Evolutionary conservation across 441 rosid species (phyloP).

Genomic region (Dalechampia spathulata): DNA sequence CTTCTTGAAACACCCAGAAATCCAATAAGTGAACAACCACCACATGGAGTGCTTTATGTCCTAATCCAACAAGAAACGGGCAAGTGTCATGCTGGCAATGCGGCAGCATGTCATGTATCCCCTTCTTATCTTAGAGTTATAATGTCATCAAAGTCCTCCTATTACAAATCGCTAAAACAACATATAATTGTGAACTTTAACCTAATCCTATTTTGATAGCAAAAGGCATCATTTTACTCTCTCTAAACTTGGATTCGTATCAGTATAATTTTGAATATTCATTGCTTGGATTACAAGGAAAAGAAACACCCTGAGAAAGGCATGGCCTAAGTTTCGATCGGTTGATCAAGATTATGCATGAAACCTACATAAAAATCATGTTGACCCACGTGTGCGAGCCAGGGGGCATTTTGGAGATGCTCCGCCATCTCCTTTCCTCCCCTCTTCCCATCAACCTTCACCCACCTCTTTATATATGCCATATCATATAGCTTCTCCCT

Average conservation of each 20-base stretch:
- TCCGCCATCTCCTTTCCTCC: not conserved
- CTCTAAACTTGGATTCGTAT: no score
- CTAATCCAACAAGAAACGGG: not conserved
- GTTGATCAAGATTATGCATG: not conserved
- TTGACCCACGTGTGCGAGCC: not conserved
- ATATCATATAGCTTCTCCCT: not conserved
- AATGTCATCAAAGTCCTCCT: not conserved
- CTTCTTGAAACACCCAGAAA: slow-evolving; percentile 8
- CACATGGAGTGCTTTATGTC: slow-evolving; percentile 7
- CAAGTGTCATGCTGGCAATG: no score
- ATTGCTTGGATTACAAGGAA: no score
- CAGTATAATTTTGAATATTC: no score
- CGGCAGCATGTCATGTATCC: not conserved
- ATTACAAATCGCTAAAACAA: no score
- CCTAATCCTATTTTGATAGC: no score
- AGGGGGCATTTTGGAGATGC: not conserved
- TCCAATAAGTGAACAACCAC: slow-evolving; percentile 6
- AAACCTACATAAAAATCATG: not conserved
- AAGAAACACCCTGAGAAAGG: no score
- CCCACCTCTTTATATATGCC: not conserved
- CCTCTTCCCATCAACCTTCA: not conserved
- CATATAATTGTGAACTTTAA: no score
- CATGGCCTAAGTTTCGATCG: not conserved
- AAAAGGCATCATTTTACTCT: no score
- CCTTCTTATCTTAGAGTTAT: not conserved